Evolutionary conservation across 345 rosid species (phyloP).

Genomic region (Salix dunnii): DNA sequence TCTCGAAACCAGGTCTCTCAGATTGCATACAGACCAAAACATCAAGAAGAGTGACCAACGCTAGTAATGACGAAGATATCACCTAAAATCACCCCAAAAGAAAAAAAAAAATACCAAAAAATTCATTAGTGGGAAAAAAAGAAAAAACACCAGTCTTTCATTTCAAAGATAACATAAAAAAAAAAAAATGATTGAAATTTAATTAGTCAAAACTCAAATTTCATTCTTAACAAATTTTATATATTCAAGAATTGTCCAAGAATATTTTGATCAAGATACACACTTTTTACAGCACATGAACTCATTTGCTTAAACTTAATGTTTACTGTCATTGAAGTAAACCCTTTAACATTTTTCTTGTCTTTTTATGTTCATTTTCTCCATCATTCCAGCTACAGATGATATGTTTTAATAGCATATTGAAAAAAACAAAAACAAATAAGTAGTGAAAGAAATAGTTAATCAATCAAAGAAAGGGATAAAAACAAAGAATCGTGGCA

Average conservation of each 20-base stretch:
- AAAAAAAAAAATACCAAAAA: conserved; percentile 18
- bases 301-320: neutral
- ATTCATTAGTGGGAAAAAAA: neutral
- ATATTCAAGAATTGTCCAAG: neutral
- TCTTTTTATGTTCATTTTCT: neutral
- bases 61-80: conserved; percentile 74
- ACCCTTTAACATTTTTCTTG: neutral
- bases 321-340: neutral
- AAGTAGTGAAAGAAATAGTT: neutral
- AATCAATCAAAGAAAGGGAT: neutral
- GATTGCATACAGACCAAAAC: conserved; percentile 48
- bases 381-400: neutral
- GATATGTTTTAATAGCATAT: neutral
- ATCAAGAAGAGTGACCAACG: conserved; percentile 84
- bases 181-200: too few species aligned
- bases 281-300: neutral
- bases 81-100: conserved; percentile 44
- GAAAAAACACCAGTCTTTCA: neutral
- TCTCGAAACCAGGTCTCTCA: conserved; percentile 60
- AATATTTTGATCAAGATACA: neutral
- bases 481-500: conserved; percentile 10
- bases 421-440: neutral
- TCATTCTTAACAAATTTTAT: neutral
- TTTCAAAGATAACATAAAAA: neutral
- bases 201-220: neutral